Percentiles rank a stretch among this genome's conserved stretches.
Conservation (phyloP, 169 alveolate species). For the Eimeria falciformis region DNA sequence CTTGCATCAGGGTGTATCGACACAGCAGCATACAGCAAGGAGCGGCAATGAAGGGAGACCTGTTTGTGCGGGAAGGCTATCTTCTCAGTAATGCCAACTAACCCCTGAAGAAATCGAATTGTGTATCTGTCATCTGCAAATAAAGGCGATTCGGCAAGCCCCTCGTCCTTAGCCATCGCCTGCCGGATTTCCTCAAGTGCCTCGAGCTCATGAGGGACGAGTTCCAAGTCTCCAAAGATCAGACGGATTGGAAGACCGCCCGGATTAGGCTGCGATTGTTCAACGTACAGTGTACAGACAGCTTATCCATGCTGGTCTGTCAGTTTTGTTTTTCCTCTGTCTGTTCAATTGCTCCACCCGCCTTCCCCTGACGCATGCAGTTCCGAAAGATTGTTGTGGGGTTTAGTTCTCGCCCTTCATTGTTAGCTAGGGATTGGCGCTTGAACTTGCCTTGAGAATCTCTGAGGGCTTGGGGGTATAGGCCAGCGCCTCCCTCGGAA, state of each 20-base stretch:
- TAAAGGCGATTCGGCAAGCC: constrained; percentile 76
- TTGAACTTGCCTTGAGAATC: constrained; percentile 37
- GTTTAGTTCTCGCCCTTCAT: too few species aligned
- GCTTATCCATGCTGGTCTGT: too few species aligned
- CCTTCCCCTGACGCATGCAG: too few species aligned
- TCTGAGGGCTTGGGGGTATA: constrained; percentile 47
- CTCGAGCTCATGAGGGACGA: constrained; percentile 80
- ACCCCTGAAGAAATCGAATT: constrained; percentile 84
- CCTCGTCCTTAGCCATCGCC: constrained; percentile 76
- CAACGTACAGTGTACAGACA: too few species aligned
- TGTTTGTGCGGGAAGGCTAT: too few species aligned
- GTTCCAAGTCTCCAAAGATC: constrained; percentile 83
- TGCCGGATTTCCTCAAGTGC: constrained; percentile 77
- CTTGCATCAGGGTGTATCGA: too few species aligned
- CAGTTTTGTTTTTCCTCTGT: too few species aligned
- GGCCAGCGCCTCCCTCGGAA: constrained; percentile 62
- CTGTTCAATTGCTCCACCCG: too few species aligned
- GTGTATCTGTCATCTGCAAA: constrained; percentile 80
- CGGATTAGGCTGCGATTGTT: constrained; percentile 55
- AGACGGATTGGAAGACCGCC: constrained; percentile 69
- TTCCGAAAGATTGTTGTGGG: too few species aligned
- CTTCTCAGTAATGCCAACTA: background rate
- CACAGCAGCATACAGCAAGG: too few species aligned
- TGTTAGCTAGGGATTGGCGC: too few species aligned
- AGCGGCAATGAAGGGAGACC: too few species aligned